phyloP scores from a whole-genome alignment of 306 rosid genomes.

The Gleditsia sinensis region DNA sequence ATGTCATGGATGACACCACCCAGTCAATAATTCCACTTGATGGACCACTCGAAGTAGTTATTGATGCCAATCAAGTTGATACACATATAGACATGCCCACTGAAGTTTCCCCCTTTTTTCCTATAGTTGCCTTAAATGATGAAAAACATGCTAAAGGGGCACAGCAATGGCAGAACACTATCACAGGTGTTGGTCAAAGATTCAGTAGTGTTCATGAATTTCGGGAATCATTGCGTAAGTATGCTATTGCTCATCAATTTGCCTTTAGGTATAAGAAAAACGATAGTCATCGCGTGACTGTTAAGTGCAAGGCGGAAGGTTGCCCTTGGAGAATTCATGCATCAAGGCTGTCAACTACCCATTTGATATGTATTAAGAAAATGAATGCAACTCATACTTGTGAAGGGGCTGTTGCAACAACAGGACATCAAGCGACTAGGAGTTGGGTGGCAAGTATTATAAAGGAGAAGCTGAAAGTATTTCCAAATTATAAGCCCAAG shows the following conservation, averaged over 20 bases:
- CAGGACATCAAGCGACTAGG: conserved; percentile 98
- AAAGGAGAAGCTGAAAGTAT: conserved; percentile 84
- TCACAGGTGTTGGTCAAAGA: conserved; percentile 93
- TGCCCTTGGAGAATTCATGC: conserved; percentile 99
- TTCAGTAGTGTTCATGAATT: conserved; percentile 90
- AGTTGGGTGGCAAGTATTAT: conserved; percentile 98
- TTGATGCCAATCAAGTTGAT: conserved; percentile 58
- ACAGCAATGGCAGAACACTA: conserved; percentile 92
- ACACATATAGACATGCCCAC: conserved; percentile 47
- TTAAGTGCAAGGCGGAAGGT: conserved; percentile 97
- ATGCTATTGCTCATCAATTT: conserved; percentile 95
- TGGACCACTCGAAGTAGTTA: conserved; percentile 51
- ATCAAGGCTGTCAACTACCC: conserved; percentile 91
- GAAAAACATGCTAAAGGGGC: conserved; percentile 83
- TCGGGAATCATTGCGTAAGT: conserved; percentile 90
- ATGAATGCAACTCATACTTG: conserved; percentile 85
- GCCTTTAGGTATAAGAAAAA: conserved; percentile 96
- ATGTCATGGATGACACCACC: conserved; percentile 48
- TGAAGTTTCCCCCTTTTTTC: conserved; percentile 51
- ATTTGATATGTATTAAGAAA: conserved; percentile 93
- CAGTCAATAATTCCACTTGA: conserved; percentile 42
- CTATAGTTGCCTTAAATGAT: conserved; percentile 44
- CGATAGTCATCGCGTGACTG: conserved; percentile 98
- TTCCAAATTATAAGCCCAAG: conserved; percentile 93
- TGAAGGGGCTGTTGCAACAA: conserved; percentile 82